Conservation (phyloP, 192 early-diverging fungal genomes). For the Backusella tuberculispora region DNA sequence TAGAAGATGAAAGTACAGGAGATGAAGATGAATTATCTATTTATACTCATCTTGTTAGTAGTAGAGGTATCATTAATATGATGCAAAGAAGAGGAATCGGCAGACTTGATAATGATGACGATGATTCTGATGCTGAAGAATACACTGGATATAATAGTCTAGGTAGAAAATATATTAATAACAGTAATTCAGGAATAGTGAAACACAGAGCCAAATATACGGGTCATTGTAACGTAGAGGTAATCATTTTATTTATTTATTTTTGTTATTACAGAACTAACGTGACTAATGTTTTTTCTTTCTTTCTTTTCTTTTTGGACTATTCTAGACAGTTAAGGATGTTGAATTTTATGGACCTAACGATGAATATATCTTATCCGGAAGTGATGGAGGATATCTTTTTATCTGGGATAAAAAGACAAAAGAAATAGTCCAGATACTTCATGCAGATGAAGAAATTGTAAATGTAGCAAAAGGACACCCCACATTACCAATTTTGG, state of each 20-base stretch:
- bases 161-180: neutral
- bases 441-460: constrained; percentile 68
- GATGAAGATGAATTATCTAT: constrained; percentile 1
- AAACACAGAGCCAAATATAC: constrained; percentile 21
- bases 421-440: constrained; percentile 62
- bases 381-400: constrained; percentile 76
- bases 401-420: constrained; percentile 72
- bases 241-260: neutral
- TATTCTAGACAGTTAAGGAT: constrained; percentile 67
- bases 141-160: neutral
- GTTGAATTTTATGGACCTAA: constrained; percentile 71
- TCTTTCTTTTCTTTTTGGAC: neutral
- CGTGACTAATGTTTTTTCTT: constrained; percentile 30
- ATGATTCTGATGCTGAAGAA: neutral
- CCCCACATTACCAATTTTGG: constrained; percentile 56
- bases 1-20: neutral
- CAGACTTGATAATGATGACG: constrained; percentile 29
- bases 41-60: constrained; percentile 13
- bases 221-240: constrained; percentile 41
- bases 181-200: neutral
- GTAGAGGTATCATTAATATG: constrained; percentile 9
- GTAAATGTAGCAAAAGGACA: constrained; percentile 62
- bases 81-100: neutral
- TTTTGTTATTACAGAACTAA: neutral
- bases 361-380: constrained; percentile 72